These are phyloP conservation scores for Metschnikowia cerradonensis DNA, from an alignment of 805 yeast genomes.

Conservation along the genomic window DNA sequence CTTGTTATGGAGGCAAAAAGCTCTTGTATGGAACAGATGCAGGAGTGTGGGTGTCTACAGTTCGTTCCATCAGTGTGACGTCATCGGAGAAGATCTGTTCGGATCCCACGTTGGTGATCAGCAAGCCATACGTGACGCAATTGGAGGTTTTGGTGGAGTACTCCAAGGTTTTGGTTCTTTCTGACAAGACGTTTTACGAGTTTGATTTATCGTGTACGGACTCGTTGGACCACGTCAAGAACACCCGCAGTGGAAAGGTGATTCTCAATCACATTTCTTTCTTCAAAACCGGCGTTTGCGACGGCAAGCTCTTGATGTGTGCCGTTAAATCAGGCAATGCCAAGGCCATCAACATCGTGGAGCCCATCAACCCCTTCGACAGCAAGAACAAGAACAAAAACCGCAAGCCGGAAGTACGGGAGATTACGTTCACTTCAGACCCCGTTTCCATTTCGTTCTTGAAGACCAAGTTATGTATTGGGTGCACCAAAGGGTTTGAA, in stretches of 20 bases:
- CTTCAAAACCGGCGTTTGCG: conserved; percentile 90
- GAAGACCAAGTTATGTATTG: conserved; percentile 85
- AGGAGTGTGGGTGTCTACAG: conserved; percentile 82
- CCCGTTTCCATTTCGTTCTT: conserved; percentile 89
- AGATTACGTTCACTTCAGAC: conserved; percentile 79
- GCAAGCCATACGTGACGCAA: conserved; percentile 76
- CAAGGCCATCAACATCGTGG: conserved; percentile 79
- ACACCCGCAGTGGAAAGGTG: conserved; percentile 66
- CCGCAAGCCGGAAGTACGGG: conserved; percentile 63
- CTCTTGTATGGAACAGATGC: conserved; percentile 86
- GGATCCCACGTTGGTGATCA: conserved; percentile 71
- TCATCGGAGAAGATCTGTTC: conserved; percentile 51
- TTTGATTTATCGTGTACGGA: conserved; percentile 59
- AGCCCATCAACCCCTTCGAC: conserved; percentile 74
- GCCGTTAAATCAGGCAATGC: conserved; percentile 82
- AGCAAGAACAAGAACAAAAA: conserved; percentile 59
- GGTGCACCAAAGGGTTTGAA: conserved; percentile 95
- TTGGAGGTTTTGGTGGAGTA: conserved; percentile 90
- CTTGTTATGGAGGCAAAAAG: conserved; percentile 92
- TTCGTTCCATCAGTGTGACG: conserved; percentile 49
- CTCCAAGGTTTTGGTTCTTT: conserved; percentile 71
- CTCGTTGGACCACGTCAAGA: conserved; percentile 45
- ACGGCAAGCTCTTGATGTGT: conserved; percentile 82
- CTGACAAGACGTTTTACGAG: conserved; percentile 78
- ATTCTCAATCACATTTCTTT: conserved; percentile 83